Percentiles rank a stretch among this genome's conserved stretches.
phyloP scores from a whole-genome alignment of 352 stramenopile species.

The Phytopythium boreale region DNA sequence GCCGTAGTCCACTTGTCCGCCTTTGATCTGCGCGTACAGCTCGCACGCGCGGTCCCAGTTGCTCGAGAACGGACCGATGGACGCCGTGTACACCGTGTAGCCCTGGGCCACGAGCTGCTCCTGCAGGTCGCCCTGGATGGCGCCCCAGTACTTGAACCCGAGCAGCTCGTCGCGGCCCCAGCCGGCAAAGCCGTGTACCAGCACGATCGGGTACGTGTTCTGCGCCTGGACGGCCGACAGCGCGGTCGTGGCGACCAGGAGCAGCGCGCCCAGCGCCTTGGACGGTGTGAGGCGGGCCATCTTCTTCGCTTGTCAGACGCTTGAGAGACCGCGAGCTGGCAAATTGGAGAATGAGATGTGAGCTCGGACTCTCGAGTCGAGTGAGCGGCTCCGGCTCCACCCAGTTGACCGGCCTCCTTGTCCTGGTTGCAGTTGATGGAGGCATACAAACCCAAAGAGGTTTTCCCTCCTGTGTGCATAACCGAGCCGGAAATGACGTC shows the following conservation, averaged over 20 bases:
- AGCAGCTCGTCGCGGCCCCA: slow-evolving; percentile 42
- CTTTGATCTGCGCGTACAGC: slow-evolving; percentile 64
- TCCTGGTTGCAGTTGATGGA: slow-evolving; percentile 1
- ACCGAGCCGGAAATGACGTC: slow-evolving; percentile 5
- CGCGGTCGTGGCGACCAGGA: slow-evolving; percentile 1
- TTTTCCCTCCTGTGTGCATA: background rate
- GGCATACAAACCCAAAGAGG: background rate
- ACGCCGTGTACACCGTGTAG: slow-evolving; percentile 48
- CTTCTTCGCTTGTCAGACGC: background rate
- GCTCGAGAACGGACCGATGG: slow-evolving; percentile 49
- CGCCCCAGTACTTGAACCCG: slow-evolving; percentile 49
- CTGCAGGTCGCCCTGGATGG: slow-evolving; percentile 34
- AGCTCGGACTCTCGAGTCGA: background rate
- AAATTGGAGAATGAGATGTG: background rate
- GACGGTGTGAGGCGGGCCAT: slow-evolving; percentile 1
- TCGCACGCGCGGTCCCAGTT: slow-evolving; percentile 69
- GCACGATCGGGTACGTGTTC: slow-evolving; percentile 51
- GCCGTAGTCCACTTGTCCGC: slow-evolving; percentile 49
- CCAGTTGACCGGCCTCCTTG: background rate
- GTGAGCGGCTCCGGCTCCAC: background rate
- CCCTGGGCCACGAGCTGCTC: slow-evolving; percentile 27
- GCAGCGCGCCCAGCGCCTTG: slow-evolving; percentile 7
- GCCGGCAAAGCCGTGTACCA: slow-evolving; percentile 53
- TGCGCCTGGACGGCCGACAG: slow-evolving; percentile 13
- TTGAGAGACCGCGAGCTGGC: background rate